Percentiles rank a stretch among this genome's conserved stretches.
phyloP scores from a whole-genome alignment of 352 stramenopile species.

The Globisporangium sylvaticum region DNA sequence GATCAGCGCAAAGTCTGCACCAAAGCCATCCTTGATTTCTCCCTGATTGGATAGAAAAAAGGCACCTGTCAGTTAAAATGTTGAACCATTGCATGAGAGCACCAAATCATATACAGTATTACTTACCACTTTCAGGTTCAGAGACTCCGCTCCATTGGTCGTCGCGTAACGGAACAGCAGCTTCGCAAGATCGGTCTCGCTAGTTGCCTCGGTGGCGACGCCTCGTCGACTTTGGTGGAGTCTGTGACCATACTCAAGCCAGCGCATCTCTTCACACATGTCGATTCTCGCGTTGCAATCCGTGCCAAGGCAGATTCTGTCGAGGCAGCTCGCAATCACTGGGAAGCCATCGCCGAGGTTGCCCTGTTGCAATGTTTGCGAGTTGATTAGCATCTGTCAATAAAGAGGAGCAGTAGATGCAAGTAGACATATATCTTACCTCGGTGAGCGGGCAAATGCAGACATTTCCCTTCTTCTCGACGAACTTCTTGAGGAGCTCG shows the following conservation, averaged over 20 bases:
- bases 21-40: constrained; percentile 59
- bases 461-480: constrained; percentile 58
- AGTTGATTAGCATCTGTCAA: not conserved
- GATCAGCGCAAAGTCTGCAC: constrained; percentile 66
- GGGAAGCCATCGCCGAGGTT: constrained; percentile 72
- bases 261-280: constrained; percentile 84
- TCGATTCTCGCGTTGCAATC: constrained; percentile 80
- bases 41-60: constrained; percentile 27
- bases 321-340: constrained; percentile 56
- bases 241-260: constrained; percentile 72
- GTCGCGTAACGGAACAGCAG: constrained; percentile 68
- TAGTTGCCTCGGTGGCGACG: constrained; percentile 52
- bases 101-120: not conserved
- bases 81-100: not conserved
- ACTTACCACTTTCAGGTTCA: constrained; percentile 67
- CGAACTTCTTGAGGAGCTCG: constrained; percentile 49
- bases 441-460: constrained; percentile 76
- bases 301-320: constrained; percentile 65
- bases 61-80: not conserved
- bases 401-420: not conserved
- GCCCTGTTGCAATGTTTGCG: constrained; percentile 20
- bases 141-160: constrained; percentile 53
- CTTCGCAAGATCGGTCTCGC: constrained; percentile 54
- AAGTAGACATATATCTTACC: constrained; percentile 15
- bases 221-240: constrained; percentile 60